Evolutionary conservation across 2,329 filamentous ascomycete genomes (phyloP), one percentile per base, ranked within the genome.

Genomic region (Alternaria sp.): DNA sequence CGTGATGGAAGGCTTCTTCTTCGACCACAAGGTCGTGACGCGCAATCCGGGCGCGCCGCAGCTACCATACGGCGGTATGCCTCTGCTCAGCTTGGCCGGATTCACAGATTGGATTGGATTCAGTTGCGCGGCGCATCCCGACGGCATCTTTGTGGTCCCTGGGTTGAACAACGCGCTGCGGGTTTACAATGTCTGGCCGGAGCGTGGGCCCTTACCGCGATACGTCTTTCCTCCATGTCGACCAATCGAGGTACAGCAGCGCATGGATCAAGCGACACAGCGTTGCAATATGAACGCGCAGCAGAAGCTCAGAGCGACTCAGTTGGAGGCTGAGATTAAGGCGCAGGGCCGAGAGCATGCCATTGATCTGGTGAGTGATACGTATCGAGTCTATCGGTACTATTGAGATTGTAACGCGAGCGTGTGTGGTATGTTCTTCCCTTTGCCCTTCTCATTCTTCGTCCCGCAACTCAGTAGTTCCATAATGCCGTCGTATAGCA

Each of bases 121-220:
- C 26, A 43, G 46, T 23, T 57, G 46, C 17, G 43, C 54, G 13
- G 44, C 54, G 26, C 17, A 47, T 12, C 43, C 54, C 25, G 43
- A 57, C 43, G 43, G 46, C 43, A 44, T 26, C 26, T 54, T 54
- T 13, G 54, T 47, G 4, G 40, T 57, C 5, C 43, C 54, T 23
- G 43, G 54, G 36, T 7, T 57, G 5, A 57, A 57, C 13, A 57
- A 57, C 36, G 54, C 54, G 2, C 13, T 57, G 54, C 54, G 43
- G 8, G 17, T 57, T 1, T 57, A 57, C 43, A 47, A 57, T 6
- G 19, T 57, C 25, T 57, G 26, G 54, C 54, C 43, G 13, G 43
- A 57, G 54, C 43, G 54, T 57, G 43, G 54, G 26, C 43, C 54
- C 10, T 47, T 57, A 13, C 54, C 43, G 54, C 54, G 54, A 17